A percentile compares a stretch with the other conserved stretches of the same genome.
Evolutionary conservation across 371 early-diverging fungal genomes (phyloP).

Genomic region (Mucor lusitanicus): DNA sequence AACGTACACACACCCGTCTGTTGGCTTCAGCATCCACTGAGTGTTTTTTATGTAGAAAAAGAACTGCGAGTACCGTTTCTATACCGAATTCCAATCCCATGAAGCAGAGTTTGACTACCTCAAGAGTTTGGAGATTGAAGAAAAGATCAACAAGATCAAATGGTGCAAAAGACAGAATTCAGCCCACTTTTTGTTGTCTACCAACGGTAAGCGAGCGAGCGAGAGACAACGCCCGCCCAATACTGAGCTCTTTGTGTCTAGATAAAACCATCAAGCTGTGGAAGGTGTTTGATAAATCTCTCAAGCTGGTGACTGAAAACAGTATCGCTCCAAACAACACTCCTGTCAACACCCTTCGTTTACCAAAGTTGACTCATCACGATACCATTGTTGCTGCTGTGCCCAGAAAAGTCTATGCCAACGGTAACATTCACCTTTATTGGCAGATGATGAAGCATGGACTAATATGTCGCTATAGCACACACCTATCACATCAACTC

Average conservation of each 20-base stretch:
- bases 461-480: conserved; percentile 55
- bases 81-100: conserved; percentile 99
- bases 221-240: background rate
- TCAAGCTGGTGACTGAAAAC: conserved; percentile 90
- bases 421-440: conserved; percentile 42
- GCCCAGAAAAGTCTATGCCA: conserved; percentile 92
- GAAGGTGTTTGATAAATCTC: conserved; percentile 97
- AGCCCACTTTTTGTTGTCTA: conserved; percentile 95
- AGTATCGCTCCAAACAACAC: conserved; percentile 48
- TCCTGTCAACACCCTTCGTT: conserved; percentile 51
- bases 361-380: conserved; percentile 89
- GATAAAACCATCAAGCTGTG: conserved; percentile 99
- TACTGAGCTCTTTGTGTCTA: conserved; percentile 24
- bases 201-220: conserved; percentile 75
- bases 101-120: conserved; percentile 99
- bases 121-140: conserved; percentile 99
- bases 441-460: background rate
- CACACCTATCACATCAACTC: conserved; percentile 99
- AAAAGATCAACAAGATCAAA: conserved; percentile 99
- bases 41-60: conserved; percentile 76
- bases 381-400: conserved; percentile 96
- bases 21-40: background rate
- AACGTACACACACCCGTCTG: conserved; percentile 35
- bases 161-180: conserved; percentile 96
- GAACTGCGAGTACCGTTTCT: conserved; percentile 98